Evolutionary conservation across 2,329 filamentous ascomycete genomes (phyloP), one percentile per base, ranked within the genome.

Genomic region (Aspergillus fijiensis): DNA sequence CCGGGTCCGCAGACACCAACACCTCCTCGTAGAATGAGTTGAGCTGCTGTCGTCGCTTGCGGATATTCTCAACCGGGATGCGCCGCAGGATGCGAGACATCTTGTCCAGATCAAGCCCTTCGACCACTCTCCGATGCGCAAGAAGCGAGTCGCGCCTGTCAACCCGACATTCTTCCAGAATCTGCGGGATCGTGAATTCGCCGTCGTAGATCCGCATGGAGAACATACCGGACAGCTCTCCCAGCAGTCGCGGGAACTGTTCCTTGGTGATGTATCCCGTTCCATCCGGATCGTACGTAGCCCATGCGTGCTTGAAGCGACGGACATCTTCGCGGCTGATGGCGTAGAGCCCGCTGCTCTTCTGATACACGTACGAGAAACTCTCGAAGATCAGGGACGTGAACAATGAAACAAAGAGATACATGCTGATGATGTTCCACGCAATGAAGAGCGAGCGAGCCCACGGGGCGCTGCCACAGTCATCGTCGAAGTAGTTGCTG

Each of bases 371-470:
- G 71, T 99, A 99, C 74, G 92, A 96, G 83, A 99, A 99, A 77
- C 93, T 98, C 80, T 99, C 95, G 79, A 96, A 99, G 68, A 99
- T 99, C 74, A 99, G 87, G 52, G 95, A 99, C 60, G 99, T 94
- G 76, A 99, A 99, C 72, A 99, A 80, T 72, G 94, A 97, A 72
- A 98, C 94, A 71, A 99, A 99, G 70, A 99, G 96, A 79, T 99
- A 99, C 95, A 99, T 99, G 89, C 94, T 98, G 77, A 99, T 85
- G 70, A 99, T 94, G 80, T 99, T 99, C 95, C 95, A 99, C 4
- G 89, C 87, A 60, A 98, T 92, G 80, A 99, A 99, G 10, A 99
- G 82, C 35, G 88, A 86, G 55, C 92, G 85, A 7, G 95, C 92
- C 92, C 95, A 99, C 45, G 87, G 85, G 54, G 87, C 85, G 77